Conservation (phyloP, 192 early-diverging fungal species). For the Backusella luteola region DNA sequence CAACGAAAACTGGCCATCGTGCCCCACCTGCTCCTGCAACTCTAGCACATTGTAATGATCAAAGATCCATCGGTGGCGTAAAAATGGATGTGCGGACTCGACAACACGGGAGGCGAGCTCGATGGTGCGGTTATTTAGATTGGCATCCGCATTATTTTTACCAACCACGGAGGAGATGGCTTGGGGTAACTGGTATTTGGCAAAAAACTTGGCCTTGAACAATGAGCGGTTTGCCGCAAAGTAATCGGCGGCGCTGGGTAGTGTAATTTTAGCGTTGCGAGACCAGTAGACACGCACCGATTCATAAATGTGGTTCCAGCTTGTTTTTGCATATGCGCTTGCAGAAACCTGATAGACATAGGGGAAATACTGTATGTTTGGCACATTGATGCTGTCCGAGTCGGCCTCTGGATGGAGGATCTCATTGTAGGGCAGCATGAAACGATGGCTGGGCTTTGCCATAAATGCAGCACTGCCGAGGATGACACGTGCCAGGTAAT, state of each 20-base stretch:
- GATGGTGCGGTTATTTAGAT: slow-evolving; percentile 12
- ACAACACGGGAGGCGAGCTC: slow-evolving; percentile 24
- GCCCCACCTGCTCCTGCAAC: slow-evolving; percentile 3
- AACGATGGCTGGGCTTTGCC: slow-evolving; percentile 20
- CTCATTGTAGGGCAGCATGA: slow-evolving; percentile 33
- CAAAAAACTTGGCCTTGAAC: slow-evolving; percentile 29
- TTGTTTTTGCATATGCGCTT: background rate
- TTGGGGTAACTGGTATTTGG: slow-evolving; percentile 29
- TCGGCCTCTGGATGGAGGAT: background rate
- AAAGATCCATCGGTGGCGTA: slow-evolving; percentile 28
- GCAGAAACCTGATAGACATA: slow-evolving; percentile 34
- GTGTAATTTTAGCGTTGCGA: slow-evolving; percentile 24
- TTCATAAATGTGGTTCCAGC: slow-evolving; percentile 27
- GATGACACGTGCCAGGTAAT: slow-evolving; percentile 28
- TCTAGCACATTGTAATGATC: slow-evolving; percentile 23
- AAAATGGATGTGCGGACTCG: slow-evolving; percentile 34
- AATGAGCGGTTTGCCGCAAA: slow-evolving; percentile 30
- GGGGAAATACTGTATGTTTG: slow-evolving; percentile 28
- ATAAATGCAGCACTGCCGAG: slow-evolving; percentile 25
- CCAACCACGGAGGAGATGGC: slow-evolving; percentile 19
- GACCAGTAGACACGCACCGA: slow-evolving; percentile 32
- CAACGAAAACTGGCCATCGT: slow-evolving; percentile 18
- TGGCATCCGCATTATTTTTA: slow-evolving; percentile 11
- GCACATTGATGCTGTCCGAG: background rate
- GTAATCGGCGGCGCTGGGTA: slow-evolving; percentile 29